Evolutionary conservation across 805 yeast genomes (phyloP), one percentile per base, ranked within the genome.

Genomic region (Monosporozyma solicola): DNA sequence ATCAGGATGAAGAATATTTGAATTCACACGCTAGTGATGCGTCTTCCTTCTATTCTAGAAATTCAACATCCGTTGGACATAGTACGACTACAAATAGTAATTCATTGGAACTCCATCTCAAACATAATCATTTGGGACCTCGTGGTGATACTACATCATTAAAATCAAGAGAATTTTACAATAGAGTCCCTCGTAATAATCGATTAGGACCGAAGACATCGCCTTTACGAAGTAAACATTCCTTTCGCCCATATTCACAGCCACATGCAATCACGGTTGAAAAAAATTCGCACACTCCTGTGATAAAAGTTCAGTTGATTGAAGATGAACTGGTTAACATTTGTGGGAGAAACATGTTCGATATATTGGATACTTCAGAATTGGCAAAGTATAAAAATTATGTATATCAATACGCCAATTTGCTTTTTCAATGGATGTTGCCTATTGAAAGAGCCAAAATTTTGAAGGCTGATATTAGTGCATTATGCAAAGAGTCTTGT

Each of bases 371-470:
- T 54, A 50, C 59, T 29, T 51, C 53, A 41, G 66, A 65, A 48
- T 58, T 61, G 16, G 39, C 43, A 2, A 64, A 59, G 63, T 73
- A 60, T 47, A 56, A 63, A 39, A 56, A 58, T 1, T 74, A 72
- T 78, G 80, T 96, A 41, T 75, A 78, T 22, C 84, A 83, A 58
- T 91, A 92, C 66, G 90, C 97, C 0, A 79, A 84, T 20, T 75
- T 91, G 63, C 72, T 91, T 13, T 87, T 79, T 61, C 68, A 78
- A 35, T 92, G 97, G 97, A 95, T 94, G 0, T 73, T 90, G 20
- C 86, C 90, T 0, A 77, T 86, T n/a, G 80, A 84, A 57, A 70
- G 96, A 45, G 81, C 87, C 31, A 91, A 91, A 61, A 78, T 91
- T 10, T 66, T 88, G 53, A 89, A 91, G 68, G 53, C 62, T 3